These are phyloP conservation scores for Leccinum barrowsii DNA, from an alignment of 768 basidiomycete species.

Conservation along the genomic window DNA sequence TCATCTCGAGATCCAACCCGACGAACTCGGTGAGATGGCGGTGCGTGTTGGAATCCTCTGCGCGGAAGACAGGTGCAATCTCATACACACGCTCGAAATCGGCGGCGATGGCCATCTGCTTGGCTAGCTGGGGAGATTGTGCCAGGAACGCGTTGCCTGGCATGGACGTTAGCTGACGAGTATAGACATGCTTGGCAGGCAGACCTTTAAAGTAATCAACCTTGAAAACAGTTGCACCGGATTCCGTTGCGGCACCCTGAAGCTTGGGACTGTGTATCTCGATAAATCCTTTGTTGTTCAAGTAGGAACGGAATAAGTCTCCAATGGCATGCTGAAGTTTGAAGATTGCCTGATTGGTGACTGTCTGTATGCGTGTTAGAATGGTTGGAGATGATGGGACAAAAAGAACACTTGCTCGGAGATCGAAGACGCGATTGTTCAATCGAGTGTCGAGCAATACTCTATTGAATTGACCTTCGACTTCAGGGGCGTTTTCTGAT, in stretches of 20 bases:
- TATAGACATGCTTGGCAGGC: background rate
- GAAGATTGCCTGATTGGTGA: constrained; percentile 95
- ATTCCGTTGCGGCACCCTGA: constrained; percentile 95
- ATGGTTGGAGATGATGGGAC: background rate
- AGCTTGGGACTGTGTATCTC: constrained; percentile 99
- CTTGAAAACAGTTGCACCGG: constrained; percentile 96
- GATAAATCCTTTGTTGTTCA: constrained; percentile 71
- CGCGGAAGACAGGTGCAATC: constrained; percentile 94
- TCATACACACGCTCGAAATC: constrained; percentile 99
- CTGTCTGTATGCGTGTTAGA: constrained; percentile 54
- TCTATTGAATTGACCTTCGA: constrained; percentile 63
- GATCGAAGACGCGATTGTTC: constrained; percentile 90
- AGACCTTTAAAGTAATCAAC: constrained; percentile 93
- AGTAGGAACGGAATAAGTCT: constrained; percentile 79
- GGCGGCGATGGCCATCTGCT: constrained; percentile 99
- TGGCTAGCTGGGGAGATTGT: constrained; percentile 95
- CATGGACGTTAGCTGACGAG: background rate
- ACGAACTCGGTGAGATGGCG: constrained; percentile 98
- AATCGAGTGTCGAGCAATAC: constrained; percentile 92
- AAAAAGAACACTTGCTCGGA: constrained; percentile 58
- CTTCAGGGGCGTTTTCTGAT: constrained; percentile 68
- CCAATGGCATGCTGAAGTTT: constrained; percentile 86
- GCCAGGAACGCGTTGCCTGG: constrained; percentile 90
- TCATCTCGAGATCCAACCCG: constrained; percentile 98
- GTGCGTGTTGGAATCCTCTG: constrained; percentile 95